These are phyloP conservation scores for Penicillium simplicissimum DNA, from an alignment of 495 filamentous ascomycete genomes.

Conservation along the genomic window DNA sequence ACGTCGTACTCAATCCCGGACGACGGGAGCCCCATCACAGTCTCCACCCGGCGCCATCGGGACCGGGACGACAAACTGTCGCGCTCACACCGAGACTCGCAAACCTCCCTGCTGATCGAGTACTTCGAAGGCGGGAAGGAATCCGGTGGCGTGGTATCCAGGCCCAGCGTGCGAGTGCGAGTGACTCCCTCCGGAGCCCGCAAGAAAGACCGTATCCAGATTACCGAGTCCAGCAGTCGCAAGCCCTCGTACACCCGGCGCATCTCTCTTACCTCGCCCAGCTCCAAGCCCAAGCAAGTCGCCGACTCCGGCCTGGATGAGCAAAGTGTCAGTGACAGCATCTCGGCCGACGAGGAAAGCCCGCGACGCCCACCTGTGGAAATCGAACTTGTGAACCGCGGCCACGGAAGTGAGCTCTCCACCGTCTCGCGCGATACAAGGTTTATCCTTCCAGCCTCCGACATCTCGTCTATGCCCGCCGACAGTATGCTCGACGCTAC, in stretches of 20 bases:
- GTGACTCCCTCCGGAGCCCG: constrained; percentile 76
- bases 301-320: constrained; percentile 51
- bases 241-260: constrained; percentile 66
- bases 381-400: constrained; percentile 71
- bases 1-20: constrained; percentile 90
- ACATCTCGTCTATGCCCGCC: constrained; percentile 87
- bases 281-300: constrained; percentile 53
- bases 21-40: constrained; percentile 91
- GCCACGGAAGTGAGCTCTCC: constrained; percentile 60
- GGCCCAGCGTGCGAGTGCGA: constrained; percentile 93
- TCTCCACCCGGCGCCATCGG: constrained; percentile 66
- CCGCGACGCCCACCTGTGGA: constrained; percentile 74
- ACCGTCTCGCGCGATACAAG: constrained; percentile 58
- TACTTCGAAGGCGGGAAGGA: constrained; percentile 92
- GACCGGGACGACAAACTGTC: constrained; percentile 53
- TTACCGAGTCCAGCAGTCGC: constrained; percentile 71
- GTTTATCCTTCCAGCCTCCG: constrained; percentile 65
- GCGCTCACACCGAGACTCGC: constrained; percentile 61
- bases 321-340: constrained; percentile 61
- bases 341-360: constrained; percentile 76
- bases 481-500: constrained; percentile 83
- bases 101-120: constrained; percentile 94
- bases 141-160: constrained; percentile 55
- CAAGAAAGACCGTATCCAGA: constrained; percentile 75
- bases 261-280: constrained; percentile 58